Conservation (phyloP, 179 eudicot species). For the Patellifolia procumbens region DNA sequence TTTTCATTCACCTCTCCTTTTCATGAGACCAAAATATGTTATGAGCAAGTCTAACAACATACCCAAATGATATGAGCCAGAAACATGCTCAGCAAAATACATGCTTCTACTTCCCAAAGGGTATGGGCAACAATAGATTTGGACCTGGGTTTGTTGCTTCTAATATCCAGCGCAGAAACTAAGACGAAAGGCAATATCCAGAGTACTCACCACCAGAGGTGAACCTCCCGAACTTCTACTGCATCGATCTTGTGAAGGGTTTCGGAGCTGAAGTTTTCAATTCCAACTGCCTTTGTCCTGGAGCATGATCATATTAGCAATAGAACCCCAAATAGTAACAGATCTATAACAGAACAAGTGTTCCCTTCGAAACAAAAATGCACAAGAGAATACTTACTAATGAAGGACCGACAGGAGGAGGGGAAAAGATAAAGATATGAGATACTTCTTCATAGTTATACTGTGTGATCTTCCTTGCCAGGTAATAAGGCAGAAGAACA, state of each 20-base stretch:
- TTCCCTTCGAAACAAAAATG: neutral
- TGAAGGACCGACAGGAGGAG: neutral
- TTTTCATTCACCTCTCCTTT: no score
- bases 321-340: neutral
- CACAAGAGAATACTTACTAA: neutral
- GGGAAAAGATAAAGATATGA: neutral
- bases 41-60: neutral
- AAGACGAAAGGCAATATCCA: neutral
- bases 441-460: slow-evolving; percentile 4
- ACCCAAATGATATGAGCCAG: neutral
- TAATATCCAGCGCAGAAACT: neutral
- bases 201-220: neutral
- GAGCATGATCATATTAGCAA: neutral
- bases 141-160: neutral
- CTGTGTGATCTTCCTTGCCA: slow-evolving; percentile 24
- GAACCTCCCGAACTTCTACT: neutral
- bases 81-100: neutral
- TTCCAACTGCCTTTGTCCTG: neutral
- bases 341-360: neutral
- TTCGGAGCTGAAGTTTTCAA: neutral
- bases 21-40: no score
- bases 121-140: neutral
- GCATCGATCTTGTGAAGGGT: neutral
- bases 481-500: slow-evolving; percentile 29
- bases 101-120: neutral